These are phyloP conservation scores for Penicillium bialowiezense DNA, from an alignment of 495 filamentous ascomycete genomes.

Conservation along the genomic window DNA sequence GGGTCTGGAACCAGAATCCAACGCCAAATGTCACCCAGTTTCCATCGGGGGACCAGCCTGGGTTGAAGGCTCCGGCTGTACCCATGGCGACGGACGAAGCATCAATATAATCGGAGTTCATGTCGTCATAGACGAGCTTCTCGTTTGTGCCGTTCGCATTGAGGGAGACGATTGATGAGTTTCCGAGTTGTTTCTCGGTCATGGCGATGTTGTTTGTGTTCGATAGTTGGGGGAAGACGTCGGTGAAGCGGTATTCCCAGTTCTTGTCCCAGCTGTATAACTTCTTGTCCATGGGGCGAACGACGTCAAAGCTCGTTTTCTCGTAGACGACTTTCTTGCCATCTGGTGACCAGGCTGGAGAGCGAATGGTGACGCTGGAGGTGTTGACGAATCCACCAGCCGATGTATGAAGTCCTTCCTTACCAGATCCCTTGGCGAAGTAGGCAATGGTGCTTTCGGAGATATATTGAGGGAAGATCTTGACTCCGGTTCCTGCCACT, in stretches of 20 bases:
- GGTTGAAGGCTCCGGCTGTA: constrained; percentile 25
- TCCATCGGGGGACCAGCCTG: constrained; percentile 27
- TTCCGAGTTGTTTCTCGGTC: constrained; percentile 29
- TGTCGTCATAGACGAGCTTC: constrained; percentile 13
- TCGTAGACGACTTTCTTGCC: constrained; percentile 29
- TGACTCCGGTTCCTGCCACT: constrained; percentile 16
- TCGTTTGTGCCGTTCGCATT: constrained; percentile 16
- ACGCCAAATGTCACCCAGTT: constrained; percentile 28
- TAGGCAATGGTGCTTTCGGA: constrained; percentile 20
- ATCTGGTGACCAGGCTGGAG: constrained; percentile 29
- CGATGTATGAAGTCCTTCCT: constrained; percentile 22
- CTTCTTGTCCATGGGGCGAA: constrained; percentile 25
- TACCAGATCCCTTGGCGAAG: constrained; percentile 18
- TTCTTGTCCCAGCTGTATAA: constrained; percentile 28
- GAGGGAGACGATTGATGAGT: constrained; percentile 23
- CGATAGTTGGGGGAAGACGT: constrained; percentile 29
- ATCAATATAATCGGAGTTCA: constrained; percentile 10
- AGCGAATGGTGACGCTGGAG: constrained; percentile 17
- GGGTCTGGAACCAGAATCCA: constrained; percentile 30
- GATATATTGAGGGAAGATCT: constrained; percentile 28
- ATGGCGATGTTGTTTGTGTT: constrained; percentile 22
- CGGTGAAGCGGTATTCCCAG: constrained; percentile 37
- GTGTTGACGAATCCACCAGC: constrained; percentile 15
- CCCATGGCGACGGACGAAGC: constrained; percentile 12
- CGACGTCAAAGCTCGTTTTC: constrained; percentile 18